phyloP scores from a whole-genome alignment of 352 stramenopile genomes.

The Salisapilia sapeloensis region DNA sequence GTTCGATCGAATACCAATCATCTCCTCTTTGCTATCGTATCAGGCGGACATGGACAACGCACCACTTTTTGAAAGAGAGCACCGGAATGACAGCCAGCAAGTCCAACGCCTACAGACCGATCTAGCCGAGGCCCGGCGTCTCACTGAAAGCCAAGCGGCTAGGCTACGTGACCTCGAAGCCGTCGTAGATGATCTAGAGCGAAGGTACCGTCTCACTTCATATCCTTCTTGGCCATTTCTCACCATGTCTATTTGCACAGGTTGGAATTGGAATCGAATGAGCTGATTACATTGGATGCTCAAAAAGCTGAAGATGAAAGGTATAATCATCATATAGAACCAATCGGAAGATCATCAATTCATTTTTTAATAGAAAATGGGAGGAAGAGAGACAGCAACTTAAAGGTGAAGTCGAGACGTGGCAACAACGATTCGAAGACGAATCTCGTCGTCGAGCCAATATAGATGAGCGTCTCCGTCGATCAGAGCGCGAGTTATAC shows the following conservation, averaged over 20 bases:
- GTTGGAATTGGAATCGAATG: conserved; percentile 65
- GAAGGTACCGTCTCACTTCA: conserved; percentile 11
- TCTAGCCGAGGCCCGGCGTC: conserved; percentile 67
- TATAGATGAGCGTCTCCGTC: conserved; percentile 60
- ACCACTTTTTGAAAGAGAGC: conserved; percentile 74
- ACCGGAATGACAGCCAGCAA: conserved; percentile 69
- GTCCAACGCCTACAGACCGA: conserved; percentile 75
- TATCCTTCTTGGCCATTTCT: conserved; percentile 2
- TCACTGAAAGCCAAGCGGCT: conserved; percentile 60
- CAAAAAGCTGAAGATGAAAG: conserved; percentile 72
- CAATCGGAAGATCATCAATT: not conserved
- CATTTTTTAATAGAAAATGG: conserved; percentile 26
- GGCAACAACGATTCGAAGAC: conserved; percentile 66
- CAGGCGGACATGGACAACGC: conserved; percentile 68
- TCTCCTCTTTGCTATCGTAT: too few relatives aligned
- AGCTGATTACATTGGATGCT: conserved; percentile 68
- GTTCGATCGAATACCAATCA: too few relatives aligned
- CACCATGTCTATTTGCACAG: conserved; percentile 4
- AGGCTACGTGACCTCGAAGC: conserved; percentile 78
- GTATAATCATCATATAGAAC: conserved; percentile 9
- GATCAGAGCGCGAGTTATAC: conserved; percentile 76
- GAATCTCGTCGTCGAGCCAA: conserved; percentile 46
- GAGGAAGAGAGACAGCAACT: conserved; percentile 34
- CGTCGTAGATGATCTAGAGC: conserved; percentile 76
- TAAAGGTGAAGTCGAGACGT: conserved; percentile 38